Evolutionary conservation across 352 stramenopile species (phyloP).

Genomic region (Globisporangium nodosum): DNA sequence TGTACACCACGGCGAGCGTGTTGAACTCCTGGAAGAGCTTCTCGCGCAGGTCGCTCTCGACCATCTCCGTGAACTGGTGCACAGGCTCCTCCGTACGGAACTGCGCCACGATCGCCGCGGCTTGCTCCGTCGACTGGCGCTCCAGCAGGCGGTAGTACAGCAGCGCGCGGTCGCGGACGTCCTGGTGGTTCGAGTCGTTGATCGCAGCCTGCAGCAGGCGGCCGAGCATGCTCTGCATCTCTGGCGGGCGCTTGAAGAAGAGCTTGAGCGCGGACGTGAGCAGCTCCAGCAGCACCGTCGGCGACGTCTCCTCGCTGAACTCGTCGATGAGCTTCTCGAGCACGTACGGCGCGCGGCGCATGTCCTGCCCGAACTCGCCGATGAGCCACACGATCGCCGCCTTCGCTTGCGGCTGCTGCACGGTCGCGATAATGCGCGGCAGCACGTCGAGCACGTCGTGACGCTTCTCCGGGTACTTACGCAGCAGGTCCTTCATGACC

Average conservation of each 20-base stretch:
- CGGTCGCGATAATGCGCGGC: slow-evolving; percentile 60
- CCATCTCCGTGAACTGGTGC: slow-evolving; percentile 80
- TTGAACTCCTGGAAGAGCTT: slow-evolving; percentile 97
- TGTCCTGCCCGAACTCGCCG: slow-evolving; percentile 94
- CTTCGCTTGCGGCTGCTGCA: slow-evolving; percentile 86
- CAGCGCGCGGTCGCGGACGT: slow-evolving; percentile 96
- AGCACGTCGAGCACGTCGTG: slow-evolving; percentile 87
- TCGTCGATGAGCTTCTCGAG: slow-evolving; percentile 94
- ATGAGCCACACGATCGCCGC: slow-evolving; percentile 96
- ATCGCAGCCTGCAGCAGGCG: slow-evolving; percentile 91
- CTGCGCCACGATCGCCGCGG: slow-evolving; percentile 83
- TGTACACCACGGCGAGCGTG: slow-evolving; percentile 96
- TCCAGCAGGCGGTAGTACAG: slow-evolving; percentile 97
- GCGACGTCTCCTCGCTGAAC: slow-evolving; percentile 89
- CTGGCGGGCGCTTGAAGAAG: slow-evolving; percentile 97
- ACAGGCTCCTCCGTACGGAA: slow-evolving; percentile 76
- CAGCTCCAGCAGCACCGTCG: slow-evolving; percentile 91
- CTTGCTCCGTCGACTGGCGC: slow-evolving; percentile 89
- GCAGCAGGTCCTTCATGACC: slow-evolving; percentile 94
- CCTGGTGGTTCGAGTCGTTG: slow-evolving; percentile 93
- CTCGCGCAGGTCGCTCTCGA: slow-evolving; percentile 78
- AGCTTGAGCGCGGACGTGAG: slow-evolving; percentile 96
- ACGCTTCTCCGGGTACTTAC: slow-evolving; percentile 94
- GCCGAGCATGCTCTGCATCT: slow-evolving; percentile 97
- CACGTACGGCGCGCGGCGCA: slow-evolving; percentile 93